Conservation (phyloP, 495 filamentous ascomycete genomes). For the Aspergillus mulundensis region DNA sequence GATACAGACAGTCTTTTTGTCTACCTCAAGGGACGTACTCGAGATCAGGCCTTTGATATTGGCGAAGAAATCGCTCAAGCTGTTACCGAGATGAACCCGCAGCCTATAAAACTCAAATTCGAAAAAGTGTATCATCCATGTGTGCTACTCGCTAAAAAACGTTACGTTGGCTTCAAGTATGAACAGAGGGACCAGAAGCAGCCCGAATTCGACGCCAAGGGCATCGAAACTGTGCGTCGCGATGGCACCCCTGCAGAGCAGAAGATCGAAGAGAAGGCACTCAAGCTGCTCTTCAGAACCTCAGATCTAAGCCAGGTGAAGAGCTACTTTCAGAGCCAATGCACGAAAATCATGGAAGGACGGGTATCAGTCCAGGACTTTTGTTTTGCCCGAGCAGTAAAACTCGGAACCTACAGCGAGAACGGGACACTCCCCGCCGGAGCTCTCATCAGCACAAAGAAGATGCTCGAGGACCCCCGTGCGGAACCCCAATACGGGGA, state of each 20-base stretch:
- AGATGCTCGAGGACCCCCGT: constrained; percentile 80
- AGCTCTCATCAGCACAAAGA: constrained; percentile 76
- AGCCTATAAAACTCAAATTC: constrained; percentile 93
- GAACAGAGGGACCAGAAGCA: constrained; percentile 71
- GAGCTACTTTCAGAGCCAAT: constrained; percentile 84
- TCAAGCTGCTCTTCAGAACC: constrained; percentile 86
- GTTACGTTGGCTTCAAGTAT: constrained; percentile 97
- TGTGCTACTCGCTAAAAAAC: constrained; percentile 91
- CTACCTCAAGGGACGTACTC: constrained; percentile 79
- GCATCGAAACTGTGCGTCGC: constrained; percentile 92
- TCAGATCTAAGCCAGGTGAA: constrained; percentile 88
- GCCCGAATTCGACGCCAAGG: constrained; percentile 96
- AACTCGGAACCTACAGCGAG: constrained; percentile 84
- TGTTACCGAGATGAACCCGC: constrained; percentile 85
- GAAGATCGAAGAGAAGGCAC: constrained; percentile 92
- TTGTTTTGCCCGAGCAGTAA: constrained; percentile 88
- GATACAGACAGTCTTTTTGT: constrained; percentile 98
- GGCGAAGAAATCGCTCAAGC: constrained; percentile 88
- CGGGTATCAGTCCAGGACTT: constrained; percentile 91
- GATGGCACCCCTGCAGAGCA: constrained; percentile 95
- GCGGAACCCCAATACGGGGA: constrained; percentile 94
- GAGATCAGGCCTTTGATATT: constrained; percentile 85
- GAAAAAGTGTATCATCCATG: constrained; percentile 98
- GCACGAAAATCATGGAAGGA: constrained; percentile 87
- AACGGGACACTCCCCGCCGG: constrained; percentile 76